A percentile compares a stretch with the other conserved stretches of the same genome.
Evolutionary conservation across 2,329 filamentous ascomycete species (phyloP).

Genomic region (Colletotrichum tamarilloi): DNA sequence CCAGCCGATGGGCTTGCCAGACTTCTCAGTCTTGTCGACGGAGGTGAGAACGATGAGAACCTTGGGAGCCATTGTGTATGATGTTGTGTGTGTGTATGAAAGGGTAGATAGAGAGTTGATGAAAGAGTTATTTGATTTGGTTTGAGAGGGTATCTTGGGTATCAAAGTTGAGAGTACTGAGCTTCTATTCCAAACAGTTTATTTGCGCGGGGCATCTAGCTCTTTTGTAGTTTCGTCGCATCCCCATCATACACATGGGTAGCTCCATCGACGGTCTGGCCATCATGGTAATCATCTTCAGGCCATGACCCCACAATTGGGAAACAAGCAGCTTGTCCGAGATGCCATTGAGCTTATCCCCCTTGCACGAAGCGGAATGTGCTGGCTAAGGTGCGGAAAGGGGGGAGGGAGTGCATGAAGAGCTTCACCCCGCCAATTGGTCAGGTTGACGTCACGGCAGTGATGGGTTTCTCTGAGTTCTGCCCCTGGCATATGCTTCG

Average conservation of each 20-base stretch:
- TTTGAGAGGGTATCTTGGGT: slow-evolving; percentile 10
- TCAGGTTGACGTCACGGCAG: slow-evolving; percentile 32
- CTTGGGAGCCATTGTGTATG: slow-evolving; percentile 53
- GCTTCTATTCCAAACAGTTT: background rate
- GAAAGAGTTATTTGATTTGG: background rate
- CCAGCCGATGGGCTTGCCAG: slow-evolving; percentile 73
- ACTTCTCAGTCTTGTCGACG: slow-evolving; percentile 60
- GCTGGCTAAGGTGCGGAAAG: background rate
- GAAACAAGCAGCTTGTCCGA: background rate
- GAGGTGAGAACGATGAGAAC: slow-evolving; percentile 80
- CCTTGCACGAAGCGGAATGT: background rate
- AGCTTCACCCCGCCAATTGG: slow-evolving; percentile 21
- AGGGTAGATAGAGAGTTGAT: background rate
- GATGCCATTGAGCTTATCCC: background rate
- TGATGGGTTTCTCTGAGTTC: background rate
- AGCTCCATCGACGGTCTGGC: slow-evolving; percentile 11
- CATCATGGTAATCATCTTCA: background rate
- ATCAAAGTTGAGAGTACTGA: background rate
- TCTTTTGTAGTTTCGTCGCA: slow-evolving; percentile 25
- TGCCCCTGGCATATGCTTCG: background rate
- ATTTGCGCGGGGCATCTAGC: slow-evolving; percentile 1
- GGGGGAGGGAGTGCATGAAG: background rate
- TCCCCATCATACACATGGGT: background rate
- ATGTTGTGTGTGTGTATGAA: background rate
- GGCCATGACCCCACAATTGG: slow-evolving; percentile 19